Conservation (phyloP, 352 stramenopile species). For the Thalassiosira mediterranea region DNA sequence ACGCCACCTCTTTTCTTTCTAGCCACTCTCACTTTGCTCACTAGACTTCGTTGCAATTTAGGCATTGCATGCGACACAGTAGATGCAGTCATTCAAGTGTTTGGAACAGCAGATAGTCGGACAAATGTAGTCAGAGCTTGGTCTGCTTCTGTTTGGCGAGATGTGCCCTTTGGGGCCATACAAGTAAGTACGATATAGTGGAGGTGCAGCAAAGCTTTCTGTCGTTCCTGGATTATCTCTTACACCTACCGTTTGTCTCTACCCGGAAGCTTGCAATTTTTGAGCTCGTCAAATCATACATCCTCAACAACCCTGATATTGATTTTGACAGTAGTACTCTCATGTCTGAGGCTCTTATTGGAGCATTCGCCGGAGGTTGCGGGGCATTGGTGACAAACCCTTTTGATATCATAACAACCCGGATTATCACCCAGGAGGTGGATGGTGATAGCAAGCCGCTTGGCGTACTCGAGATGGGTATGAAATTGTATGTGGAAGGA, state of each 20-base stretch:
- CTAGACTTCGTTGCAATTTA: too few relatives aligned
- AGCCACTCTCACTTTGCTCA: too few relatives aligned
- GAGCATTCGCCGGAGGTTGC: slow-evolving; percentile 58
- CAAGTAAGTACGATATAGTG: too few relatives aligned
- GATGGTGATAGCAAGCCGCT: slow-evolving; percentile 18
- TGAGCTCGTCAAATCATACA: slow-evolving; percentile 46
- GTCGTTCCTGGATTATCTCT: too few relatives aligned
- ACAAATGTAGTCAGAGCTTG: slow-evolving; percentile 30
- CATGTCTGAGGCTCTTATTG: slow-evolving; percentile 49
- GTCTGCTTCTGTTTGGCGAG: slow-evolving; percentile 29
- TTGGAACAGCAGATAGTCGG: slow-evolving; percentile 1
- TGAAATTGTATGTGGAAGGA: slow-evolving; percentile 42
- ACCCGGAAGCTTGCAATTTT: slow-evolving; percentile 63
- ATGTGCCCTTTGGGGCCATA: slow-evolving; percentile 63
- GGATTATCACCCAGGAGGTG: slow-evolving; percentile 50
- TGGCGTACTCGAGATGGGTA: slow-evolving; percentile 25
- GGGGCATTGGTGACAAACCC: slow-evolving; percentile 72
- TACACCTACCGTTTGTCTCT: too few relatives aligned
- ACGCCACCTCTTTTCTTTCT: too few relatives aligned
- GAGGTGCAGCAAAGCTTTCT: too few relatives aligned
- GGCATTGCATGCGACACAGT: slow-evolving; percentile 13
- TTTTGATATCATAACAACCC: slow-evolving; percentile 75
- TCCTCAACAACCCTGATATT: slow-evolving; percentile 53
- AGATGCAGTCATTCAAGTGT: slow-evolving; percentile 22
- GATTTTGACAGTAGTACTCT: slow-evolving; percentile 58